Percentiles rank a stretch among this genome's conserved stretches.
phyloP scores from a whole-genome alignment of 768 basidiomycete genomes.

The Daedalea quercina region DNA sequence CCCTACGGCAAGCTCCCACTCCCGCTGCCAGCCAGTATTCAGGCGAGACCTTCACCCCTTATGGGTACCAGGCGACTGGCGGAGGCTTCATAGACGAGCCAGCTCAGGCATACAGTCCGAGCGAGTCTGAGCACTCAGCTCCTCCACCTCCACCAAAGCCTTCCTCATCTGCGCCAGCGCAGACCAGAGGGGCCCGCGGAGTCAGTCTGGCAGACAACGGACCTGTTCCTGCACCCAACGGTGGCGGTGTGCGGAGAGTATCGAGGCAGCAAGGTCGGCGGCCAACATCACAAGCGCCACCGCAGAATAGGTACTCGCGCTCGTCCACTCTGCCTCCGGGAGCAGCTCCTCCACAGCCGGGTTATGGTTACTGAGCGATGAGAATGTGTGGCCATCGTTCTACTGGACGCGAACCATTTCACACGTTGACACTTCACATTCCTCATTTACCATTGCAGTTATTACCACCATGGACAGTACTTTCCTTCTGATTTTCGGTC shows the following conservation, averaged over 20 bases:
- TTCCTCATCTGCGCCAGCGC: constrained; percentile 7
- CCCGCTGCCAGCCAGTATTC: constrained; percentile 33
- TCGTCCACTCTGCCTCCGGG: constrained; percentile 64
- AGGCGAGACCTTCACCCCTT: constrained; percentile 49
- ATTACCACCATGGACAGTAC: too few relatives aligned
- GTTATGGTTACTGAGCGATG: constrained; percentile 13
- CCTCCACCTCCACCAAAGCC: constrained; percentile 11
- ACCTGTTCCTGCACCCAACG: constrained; percentile 70
- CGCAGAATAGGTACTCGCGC: constrained; percentile 69
- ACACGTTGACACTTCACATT: too few relatives aligned
- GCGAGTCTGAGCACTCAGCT: constrained; percentile 32
- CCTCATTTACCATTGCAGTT: too few relatives aligned
- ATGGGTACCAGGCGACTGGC: constrained; percentile 40
- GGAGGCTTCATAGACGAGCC: constrained; percentile 29
- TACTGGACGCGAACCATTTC: neutral
- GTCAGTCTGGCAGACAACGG: constrained; percentile 79
- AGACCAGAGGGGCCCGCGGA: constrained; percentile 38
- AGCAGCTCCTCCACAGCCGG: constrained; percentile 44
- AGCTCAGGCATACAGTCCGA: constrained; percentile 18
- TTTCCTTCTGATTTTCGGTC: too few relatives aligned
- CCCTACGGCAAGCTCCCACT: constrained; percentile 33
- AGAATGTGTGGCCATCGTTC: neutral
- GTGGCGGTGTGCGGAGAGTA: constrained; percentile 69
- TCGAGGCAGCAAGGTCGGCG: constrained; percentile 54
- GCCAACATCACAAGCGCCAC: constrained; percentile 51